Percentiles rank a stretch among this genome's conserved stretches.
Conservation (phyloP, 1,284 basidiomycete species). For the Naganishia albida region DNA sequence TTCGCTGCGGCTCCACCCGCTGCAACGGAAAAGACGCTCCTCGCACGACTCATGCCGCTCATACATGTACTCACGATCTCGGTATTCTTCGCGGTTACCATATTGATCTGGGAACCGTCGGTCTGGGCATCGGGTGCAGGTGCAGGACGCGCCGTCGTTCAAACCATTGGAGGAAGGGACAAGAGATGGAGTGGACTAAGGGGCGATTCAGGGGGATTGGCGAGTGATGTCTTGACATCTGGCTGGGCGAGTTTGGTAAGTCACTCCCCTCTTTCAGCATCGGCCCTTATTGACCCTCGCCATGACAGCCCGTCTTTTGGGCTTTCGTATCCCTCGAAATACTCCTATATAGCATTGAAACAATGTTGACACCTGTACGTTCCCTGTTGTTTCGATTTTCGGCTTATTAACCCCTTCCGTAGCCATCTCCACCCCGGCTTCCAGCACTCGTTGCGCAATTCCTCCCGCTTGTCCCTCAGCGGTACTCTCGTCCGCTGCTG, state of each 20-base stretch:
- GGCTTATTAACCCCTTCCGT: not conserved
- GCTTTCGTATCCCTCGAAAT: slow-evolving; percentile 51
- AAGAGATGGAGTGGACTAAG: slow-evolving; percentile 34
- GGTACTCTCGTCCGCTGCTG: slow-evolving; percentile 42
- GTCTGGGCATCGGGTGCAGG: slow-evolving; percentile 33
- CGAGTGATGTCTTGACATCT: slow-evolving; percentile 36
- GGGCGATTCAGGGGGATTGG: slow-evolving; percentile 37
- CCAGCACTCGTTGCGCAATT: slow-evolving; percentile 50
- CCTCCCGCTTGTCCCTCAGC: slow-evolving; percentile 51
- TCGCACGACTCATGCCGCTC: slow-evolving; percentile 46
- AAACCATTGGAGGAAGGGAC: not conserved
- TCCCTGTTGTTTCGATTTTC: slow-evolving; percentile 1
- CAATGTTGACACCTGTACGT: slow-evolving; percentile 47
- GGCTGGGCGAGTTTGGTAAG: slow-evolving; percentile 37
- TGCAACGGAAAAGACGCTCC: slow-evolving; percentile 28
- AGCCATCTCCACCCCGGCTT: slow-evolving; percentile 46
- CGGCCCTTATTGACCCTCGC: no score
- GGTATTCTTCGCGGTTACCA: slow-evolving; percentile 44
- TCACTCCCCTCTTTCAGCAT: not conserved
- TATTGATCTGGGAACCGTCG: slow-evolving; percentile 52
- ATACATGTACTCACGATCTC: slow-evolving; percentile 46
- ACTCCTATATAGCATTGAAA: slow-evolving; percentile 50
- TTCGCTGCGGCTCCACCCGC: not conserved
- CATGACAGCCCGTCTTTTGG: slow-evolving; percentile 54
- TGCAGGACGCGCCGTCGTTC: slow-evolving; percentile 10